phyloP scores from a whole-genome alignment of 2,329 filamentous ascomycete genomes.

The Ceratocystis colombiana region DNA sequence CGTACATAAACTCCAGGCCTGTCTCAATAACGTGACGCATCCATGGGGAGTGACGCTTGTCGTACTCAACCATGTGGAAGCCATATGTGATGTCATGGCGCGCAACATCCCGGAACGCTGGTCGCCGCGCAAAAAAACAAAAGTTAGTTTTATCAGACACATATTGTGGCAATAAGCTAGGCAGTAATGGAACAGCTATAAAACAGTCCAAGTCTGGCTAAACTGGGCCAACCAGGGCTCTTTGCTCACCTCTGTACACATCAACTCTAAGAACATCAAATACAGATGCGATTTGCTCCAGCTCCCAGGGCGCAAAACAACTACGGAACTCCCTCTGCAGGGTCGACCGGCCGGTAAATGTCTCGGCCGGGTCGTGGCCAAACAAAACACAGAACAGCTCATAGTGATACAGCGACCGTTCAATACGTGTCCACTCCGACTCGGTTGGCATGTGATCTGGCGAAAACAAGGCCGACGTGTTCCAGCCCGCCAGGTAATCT shows the following conservation, averaged over 20 bases:
- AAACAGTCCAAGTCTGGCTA: background rate
- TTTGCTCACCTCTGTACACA: conserved; percentile 19
- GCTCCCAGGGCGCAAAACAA: conserved; percentile 18
- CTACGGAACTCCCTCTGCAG: conserved; percentile 16
- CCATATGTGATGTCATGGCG: conserved; percentile 25
- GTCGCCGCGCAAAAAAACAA: background rate
- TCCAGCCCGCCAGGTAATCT: conserved; percentile 17
- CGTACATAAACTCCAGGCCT: conserved; percentile 21
- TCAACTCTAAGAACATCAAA: conserved; percentile 17
- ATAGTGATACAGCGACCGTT: conserved; percentile 21
- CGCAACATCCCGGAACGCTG: conserved; percentile 25
- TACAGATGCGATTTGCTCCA: conserved; percentile 25
- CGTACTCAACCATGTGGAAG: conserved; percentile 20
- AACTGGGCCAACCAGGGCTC: background rate
- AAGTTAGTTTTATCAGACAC: conserved; percentile 13
- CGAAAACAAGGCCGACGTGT: conserved; percentile 17
- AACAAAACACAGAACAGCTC: conserved; percentile 23
- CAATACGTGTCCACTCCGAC: conserved; percentile 17
- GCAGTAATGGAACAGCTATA: background rate
- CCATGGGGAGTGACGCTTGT: conserved; percentile 19
- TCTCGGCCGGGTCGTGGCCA: conserved; percentile 17
- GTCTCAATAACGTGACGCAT: conserved; percentile 24
- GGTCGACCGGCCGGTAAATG: conserved; percentile 3
- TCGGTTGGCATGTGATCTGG: background rate
- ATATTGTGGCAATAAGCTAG: background rate